A percentile compares a stretch with the other conserved stretches of the same genome.
Evolutionary conservation across 176 grass and related monocot species (phyloP).

Genomic region (Bolboschoenus planiculmis): DNA sequence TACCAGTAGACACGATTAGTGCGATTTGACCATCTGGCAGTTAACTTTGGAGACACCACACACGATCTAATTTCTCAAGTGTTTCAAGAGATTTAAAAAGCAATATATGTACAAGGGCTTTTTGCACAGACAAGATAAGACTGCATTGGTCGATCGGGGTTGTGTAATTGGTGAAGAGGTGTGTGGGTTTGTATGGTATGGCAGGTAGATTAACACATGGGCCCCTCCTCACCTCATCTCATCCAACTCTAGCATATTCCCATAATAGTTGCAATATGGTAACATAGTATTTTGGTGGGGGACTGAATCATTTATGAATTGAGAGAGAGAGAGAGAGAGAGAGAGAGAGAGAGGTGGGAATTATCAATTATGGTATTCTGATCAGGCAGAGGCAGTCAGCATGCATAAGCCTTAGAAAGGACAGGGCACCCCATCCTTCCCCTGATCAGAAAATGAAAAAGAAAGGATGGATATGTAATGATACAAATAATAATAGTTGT

Average conservation of each 20-base stretch:
- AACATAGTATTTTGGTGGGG: conserved; percentile 14
- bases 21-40: conserved; percentile 22
- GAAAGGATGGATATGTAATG: too few relatives aligned
- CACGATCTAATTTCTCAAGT: background rate
- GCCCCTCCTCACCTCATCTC: too few relatives aligned
- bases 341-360: background rate
- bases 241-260: conserved; percentile 21
- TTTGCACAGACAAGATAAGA: conserved; percentile 19
- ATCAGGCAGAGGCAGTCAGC: too few relatives aligned
- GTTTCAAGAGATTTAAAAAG: too few relatives aligned
- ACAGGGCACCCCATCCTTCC: too few relatives aligned
- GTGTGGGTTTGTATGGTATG: conserved; percentile 18
- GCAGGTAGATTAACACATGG: conserved; percentile 4
- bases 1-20: background rate
- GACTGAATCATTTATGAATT: conserved; percentile 2
- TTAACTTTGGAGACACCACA: conserved; percentile 18
- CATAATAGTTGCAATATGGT: conserved; percentile 9
- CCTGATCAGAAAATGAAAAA: too few relatives aligned
- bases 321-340: too few relatives aligned
- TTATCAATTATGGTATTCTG: too few relatives aligned
- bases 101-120: too few relatives aligned
- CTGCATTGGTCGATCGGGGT: background rate
- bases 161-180: background rate
- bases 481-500: too few relatives aligned
- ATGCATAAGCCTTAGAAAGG: too few relatives aligned